A percentile compares a stretch with the other conserved stretches of the same genome.
Conservation (phyloP, 2,329 filamentous ascomycete genomes). For the Aureobasidium uvarum region DNA sequence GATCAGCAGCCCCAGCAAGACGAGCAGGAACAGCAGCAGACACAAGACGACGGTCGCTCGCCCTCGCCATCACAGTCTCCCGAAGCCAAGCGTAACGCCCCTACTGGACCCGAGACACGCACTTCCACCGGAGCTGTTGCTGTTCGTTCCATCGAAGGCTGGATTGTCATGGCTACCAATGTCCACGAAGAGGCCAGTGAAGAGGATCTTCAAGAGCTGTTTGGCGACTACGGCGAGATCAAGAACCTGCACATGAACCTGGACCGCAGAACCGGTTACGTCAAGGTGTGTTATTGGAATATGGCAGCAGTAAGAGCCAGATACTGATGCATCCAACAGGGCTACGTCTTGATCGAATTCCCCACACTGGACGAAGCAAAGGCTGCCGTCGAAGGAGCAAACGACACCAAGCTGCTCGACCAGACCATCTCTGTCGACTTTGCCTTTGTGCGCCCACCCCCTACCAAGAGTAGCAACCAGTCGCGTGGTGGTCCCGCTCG, state of each 20-base stretch:
- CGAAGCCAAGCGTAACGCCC: conserved; percentile 29
- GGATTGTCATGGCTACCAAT: conserved; percentile 84
- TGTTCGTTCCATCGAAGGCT: conserved; percentile 83
- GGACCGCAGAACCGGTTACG: conserved; percentile 78
- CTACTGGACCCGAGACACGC: conserved; percentile 58
- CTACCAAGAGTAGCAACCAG: conserved; percentile 50
- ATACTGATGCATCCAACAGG: conserved; percentile 50
- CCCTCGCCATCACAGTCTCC: conserved; percentile 9
- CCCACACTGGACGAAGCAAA: conserved; percentile 74
- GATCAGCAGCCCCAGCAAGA: conserved; percentile 41
- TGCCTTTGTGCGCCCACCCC: conserved; percentile 78
- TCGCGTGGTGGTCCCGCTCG: conserved; percentile 35
- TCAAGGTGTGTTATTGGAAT: conserved; percentile 61
- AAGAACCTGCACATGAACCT: conserved; percentile 84
- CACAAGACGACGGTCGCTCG: conserved; percentile 31
- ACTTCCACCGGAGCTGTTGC: conserved; percentile 73
- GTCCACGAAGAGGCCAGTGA: conserved; percentile 85
- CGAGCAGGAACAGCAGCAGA: conserved; percentile 31
- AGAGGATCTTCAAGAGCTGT: conserved; percentile 76
- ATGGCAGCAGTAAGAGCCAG: background rate
- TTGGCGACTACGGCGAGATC: conserved; percentile 81
- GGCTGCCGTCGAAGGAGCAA: conserved; percentile 77
- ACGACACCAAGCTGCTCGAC: conserved; percentile 73
- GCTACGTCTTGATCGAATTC: conserved; percentile 83
- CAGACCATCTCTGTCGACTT: conserved; percentile 81